Base-by-base conservation (phyloP, 305 asterid species). In the Fraxinus xanthoxyloides region DNA sequence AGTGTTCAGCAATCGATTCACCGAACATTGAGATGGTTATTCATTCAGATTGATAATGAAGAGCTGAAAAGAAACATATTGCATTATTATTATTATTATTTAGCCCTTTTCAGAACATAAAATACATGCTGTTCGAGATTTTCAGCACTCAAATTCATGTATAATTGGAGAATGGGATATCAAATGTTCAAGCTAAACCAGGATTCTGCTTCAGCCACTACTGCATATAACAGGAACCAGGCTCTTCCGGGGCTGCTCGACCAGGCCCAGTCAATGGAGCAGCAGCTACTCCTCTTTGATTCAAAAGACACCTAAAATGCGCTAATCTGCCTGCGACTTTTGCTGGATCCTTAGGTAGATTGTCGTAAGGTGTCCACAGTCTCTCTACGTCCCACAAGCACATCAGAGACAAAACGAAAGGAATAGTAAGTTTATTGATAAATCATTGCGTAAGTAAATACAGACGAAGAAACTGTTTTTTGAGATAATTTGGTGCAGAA, bases 281-380 rank as follows among this genome's bases (percentile, higher is more conserved):
- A 59, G 97, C 97, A 69, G 93, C 98, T 5, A 95, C 93, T 75
- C 98, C 98, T 82, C 98, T 87, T 76, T 91, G 95, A 90, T 92
- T 95, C 91, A 95, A 73, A 78, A 95, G 82, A 80, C 98, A 95
- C 89, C 98, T 85, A 77, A 95, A 95, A 78, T 89, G 85, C 30
- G 95, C 85, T 80, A 95, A 77, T 78, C 98, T 90, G 23, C 81
- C 83, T 72, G 82, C 73, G 13, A 86, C 92, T 65, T 90, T 85
- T 81, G 76, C 82, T 17, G 95, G 92, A 82, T 92, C 86, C 87
- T 90, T 90, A 5, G 95, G 92, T 75, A 93, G 61, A 72, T 87
- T 91, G 75, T 89, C 89, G 36, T 83, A 86, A 54, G 92, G 81
- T 0, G 97, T 91, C 98, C 98, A 95, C 7, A 95, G 89, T 88